Percentiles rank a stretch among this genome's conserved stretches.
Conservation (phyloP, 129 eudicot species). For the Chrysanthemum seticuspe region DNA sequence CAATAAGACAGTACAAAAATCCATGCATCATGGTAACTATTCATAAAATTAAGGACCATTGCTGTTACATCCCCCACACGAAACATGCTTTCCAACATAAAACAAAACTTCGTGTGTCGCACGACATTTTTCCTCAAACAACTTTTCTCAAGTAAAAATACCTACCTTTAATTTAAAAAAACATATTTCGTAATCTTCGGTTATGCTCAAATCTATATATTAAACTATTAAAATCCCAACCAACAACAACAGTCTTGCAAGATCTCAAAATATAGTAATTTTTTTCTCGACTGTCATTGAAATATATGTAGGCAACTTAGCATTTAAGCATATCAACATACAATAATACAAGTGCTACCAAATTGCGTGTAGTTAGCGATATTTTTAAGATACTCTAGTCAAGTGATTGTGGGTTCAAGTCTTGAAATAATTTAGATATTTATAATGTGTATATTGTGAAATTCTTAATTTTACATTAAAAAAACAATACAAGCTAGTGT, state of each 20-base stretch:
- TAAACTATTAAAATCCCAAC: background rate
- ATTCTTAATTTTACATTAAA: too few species aligned
- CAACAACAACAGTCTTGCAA: background rate
- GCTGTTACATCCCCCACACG: background rate
- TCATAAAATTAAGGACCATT: background rate
- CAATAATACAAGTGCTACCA: background rate
- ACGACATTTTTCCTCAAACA: constrained; percentile 3
- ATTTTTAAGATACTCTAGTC: too few species aligned
- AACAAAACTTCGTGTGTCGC: constrained; percentile 8
- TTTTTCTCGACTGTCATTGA: background rate
- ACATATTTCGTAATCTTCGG: background rate
- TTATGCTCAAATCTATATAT: background rate
- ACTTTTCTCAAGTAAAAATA: background rate
- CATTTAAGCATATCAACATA: background rate
- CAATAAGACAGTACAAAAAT: background rate
- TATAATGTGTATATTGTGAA: too few species aligned
- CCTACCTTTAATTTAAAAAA: background rate
- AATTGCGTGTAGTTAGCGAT: too few species aligned
- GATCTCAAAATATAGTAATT: background rate
- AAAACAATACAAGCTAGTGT: too few species aligned
- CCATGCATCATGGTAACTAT: background rate
- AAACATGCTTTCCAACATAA: constrained; percentile 7
- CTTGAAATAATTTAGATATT: too few species aligned
- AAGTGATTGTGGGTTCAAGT: too few species aligned
- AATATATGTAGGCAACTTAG: constrained; percentile 11